Conservation (phyloP, 1,139 yeast species). For the Yamadazyma oceani region DNA sequence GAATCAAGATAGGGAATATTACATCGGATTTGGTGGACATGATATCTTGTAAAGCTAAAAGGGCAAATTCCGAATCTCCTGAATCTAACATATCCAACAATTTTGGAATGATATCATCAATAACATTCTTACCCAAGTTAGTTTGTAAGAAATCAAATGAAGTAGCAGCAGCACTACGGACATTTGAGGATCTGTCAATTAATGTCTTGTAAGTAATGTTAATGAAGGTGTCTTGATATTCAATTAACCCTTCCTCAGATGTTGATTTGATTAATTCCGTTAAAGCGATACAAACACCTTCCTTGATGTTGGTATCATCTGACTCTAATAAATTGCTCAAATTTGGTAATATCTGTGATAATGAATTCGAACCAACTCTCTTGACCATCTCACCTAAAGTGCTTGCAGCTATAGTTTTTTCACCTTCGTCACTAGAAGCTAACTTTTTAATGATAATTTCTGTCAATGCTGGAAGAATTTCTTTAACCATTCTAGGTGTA, state of each 20-base stretch:
- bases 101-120: constrained; percentile 86
- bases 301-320: constrained; percentile 74
- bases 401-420: constrained; percentile 87
- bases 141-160: constrained; percentile 88
- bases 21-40: constrained; percentile 89
- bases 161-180: constrained; percentile 87
- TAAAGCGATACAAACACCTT: constrained; percentile 95
- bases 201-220: constrained; percentile 76
- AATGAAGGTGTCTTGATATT: constrained; percentile 70
- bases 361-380: constrained; percentile 89
- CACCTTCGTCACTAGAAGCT: constrained; percentile 76
- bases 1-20: constrained; percentile 91
- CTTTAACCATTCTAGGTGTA: constrained; percentile 95
- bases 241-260: constrained; percentile 56
- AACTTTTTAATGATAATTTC: constrained; percentile 76
- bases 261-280: constrained; percentile 83
- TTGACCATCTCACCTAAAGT: constrained; percentile 95
- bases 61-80: constrained; percentile 64
- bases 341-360: constrained; percentile 83
- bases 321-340: constrained; percentile 65
- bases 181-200: constrained; percentile 69
- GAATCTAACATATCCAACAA: constrained; percentile 70
- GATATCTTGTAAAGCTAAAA: constrained; percentile 85
- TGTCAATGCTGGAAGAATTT: constrained; percentile 82
- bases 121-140: constrained; percentile 78